A percentile compares a stretch with the other conserved stretches of the same genome.
Conservation (phyloP, 2,329 filamentous ascomycete genomes). For the Metarhizium brunneum region DNA sequence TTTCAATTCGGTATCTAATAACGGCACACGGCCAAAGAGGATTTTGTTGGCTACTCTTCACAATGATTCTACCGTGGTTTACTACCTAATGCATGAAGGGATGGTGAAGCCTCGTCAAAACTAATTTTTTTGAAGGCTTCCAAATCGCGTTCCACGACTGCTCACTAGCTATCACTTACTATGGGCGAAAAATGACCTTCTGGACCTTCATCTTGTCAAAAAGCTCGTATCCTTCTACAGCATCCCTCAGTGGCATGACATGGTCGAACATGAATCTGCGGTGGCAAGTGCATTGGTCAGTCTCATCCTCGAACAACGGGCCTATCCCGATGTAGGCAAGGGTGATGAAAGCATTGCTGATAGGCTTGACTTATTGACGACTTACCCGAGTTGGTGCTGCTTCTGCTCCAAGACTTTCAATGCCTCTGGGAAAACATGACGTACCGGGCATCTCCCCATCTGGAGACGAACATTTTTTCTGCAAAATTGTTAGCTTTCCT, state of each 20-base stretch:
- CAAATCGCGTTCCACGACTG: background rate
- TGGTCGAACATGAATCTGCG: slow-evolving; percentile 67
- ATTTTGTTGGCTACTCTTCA: slow-evolving; percentile 66
- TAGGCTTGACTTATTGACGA: slow-evolving; percentile 4
- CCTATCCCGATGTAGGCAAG: background rate
- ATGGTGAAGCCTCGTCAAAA: slow-evolving; percentile 81
- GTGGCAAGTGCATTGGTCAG: background rate
- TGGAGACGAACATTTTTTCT: slow-evolving; percentile 65
- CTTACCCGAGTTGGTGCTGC: slow-evolving; percentile 57
- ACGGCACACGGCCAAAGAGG: slow-evolving; percentile 50
- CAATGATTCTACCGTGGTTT: slow-evolving; percentile 74
- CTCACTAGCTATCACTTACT: slow-evolving; percentile 2
- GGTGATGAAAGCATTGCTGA: background rate
- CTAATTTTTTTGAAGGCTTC: slow-evolving; percentile 23
- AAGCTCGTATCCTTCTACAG: slow-evolving; percentile 58
- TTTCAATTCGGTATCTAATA: slow-evolving; percentile 52
- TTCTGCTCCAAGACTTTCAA: slow-evolving; percentile 56
- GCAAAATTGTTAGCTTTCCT: slow-evolving; percentile 15
- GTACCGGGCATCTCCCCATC: slow-evolving; percentile 70
- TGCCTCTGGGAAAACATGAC: slow-evolving; percentile 58
- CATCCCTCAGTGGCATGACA: slow-evolving; percentile 59
- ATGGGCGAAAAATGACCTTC: slow-evolving; percentile 60
- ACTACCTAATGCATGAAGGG: slow-evolving; percentile 80
- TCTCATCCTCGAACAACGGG: background rate
- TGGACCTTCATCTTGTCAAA: slow-evolving; percentile 67